A percentile compares a stretch with the other conserved stretches of the same genome.
phyloP scores from a whole-genome alignment of 208 protist genomes.

The Porcisia deanei region DNA sequence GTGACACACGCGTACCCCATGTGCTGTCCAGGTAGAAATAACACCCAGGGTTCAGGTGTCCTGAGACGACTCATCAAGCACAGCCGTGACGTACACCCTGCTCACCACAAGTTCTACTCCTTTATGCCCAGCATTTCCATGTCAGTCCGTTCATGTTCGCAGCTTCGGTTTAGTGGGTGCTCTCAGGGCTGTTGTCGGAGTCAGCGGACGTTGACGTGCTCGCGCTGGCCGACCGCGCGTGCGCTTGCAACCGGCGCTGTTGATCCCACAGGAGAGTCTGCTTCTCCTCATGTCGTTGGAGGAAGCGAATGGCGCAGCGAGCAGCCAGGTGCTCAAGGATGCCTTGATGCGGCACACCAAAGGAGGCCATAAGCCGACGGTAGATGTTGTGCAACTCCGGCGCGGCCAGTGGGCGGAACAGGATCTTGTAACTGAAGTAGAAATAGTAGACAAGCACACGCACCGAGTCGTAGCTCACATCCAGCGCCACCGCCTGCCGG shows the following conservation, averaged over 20 bases:
- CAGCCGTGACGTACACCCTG: neutral
- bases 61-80: neutral
- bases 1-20: too few species aligned
- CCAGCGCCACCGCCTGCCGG: conserved; percentile 53
- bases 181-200: conserved; percentile 1
- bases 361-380: conserved; percentile 56
- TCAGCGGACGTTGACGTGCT: neutral
- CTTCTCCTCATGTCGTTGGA: conserved; percentile 64
- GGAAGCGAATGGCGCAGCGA: conserved; percentile 70
- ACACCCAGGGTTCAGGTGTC: neutral
- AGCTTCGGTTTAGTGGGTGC: neutral
- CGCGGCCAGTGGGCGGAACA: conserved; percentile 71
- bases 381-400: conserved; percentile 77
- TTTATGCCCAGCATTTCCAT: neutral
- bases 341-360: conserved; percentile 67
- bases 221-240: neutral
- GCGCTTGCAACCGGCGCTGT: conserved; percentile 25
- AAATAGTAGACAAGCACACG: conserved; percentile 80
- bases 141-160: neutral
- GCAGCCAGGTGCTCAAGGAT: conserved; percentile 74
- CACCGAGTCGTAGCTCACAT: conserved; percentile 76
- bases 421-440: conserved; percentile 69
- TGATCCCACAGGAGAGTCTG: conserved; percentile 58
- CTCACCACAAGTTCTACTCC: neutral
- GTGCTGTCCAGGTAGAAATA: neutral